Base-by-base conservation (phyloP, 345 rosid genomes). In the Laguncularia racemosa region DNA sequence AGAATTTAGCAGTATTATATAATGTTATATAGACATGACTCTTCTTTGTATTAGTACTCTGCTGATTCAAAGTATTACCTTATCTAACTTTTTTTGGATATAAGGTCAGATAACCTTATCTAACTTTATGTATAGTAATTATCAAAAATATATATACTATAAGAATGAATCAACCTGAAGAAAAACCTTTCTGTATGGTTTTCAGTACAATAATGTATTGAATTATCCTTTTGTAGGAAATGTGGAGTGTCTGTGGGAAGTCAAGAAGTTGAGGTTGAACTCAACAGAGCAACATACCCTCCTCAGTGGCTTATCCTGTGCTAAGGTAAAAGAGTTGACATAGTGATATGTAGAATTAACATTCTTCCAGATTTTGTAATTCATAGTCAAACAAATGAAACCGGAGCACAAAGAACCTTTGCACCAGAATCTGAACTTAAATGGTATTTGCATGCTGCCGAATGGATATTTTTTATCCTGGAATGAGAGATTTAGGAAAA, bases 221-320 rank as follows among this genome's bases (percentile, higher is more conserved):
- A 7, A 43, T 56, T 68, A 46, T 53, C 33, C 11, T 16, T 55
- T 58, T 62, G 33, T 57, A 91, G 95, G 96, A 61, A 83, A 88
- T 70, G 73, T 76, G 0, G 84, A 82, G 40, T 71, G 84, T n/a
- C 51, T 91, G 45, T 91, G 96, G 98, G 66, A 73, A 67, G 78
- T 77, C 62, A 90, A 86, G 73, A 78, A 81, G 73, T 59, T 81
- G 73, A 84, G 96, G 78, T 88, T 87, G 48, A 79, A 78, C 67
- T 77, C 78, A 16, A 67, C 66, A 70, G 81, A 70, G 69, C 81
- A 78, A 62, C 95, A 81, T 64, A 73, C 76, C 59, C 69, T 79
- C 46, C 57, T 71, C 20, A 78, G 79, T 59, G 96, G 75, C 44
- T 72, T 88, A 66, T 75, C 96, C 62, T 88, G 95, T 65, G 84